Percentiles rank a stretch among this genome's conserved stretches.
These are phyloP conservation scores for Dionaea muscipula DNA, from an alignment of 179 eudicot genomes.

Conservation along the genomic window DNA sequence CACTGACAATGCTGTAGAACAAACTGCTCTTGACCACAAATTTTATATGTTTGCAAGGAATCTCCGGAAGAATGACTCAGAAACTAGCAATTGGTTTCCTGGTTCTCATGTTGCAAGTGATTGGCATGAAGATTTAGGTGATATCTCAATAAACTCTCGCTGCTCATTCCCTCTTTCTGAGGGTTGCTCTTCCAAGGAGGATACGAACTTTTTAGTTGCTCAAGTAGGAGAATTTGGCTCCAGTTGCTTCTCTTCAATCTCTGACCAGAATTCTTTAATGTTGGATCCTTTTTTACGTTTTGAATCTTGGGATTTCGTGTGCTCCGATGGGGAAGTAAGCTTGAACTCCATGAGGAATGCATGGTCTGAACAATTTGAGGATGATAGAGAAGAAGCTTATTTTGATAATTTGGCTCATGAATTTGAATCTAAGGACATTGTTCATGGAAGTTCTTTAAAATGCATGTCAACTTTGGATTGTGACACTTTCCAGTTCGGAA, in stretches of 20 bases:
- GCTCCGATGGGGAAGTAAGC: slow-evolving; percentile 14
- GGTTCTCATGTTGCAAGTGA: slow-evolving; percentile 13
- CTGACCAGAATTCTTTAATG: slow-evolving; percentile 19
- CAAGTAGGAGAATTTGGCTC: slow-evolving; percentile 16
- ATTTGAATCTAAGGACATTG: slow-evolving; percentile 6
- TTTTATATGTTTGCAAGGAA: slow-evolving; percentile 16
- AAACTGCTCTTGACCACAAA: slow-evolving; percentile 15
- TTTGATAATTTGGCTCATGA: slow-evolving; percentile 11
- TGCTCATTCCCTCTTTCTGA: slow-evolving; percentile 13
- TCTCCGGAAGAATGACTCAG: slow-evolving; percentile 16
- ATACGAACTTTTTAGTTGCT: slow-evolving; percentile 12
- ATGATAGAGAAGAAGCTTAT: slow-evolving; percentile 20
- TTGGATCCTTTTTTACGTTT: slow-evolving; percentile 18
- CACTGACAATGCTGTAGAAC: slow-evolving; percentile 21
- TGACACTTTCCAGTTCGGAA: slow-evolving; percentile 13
- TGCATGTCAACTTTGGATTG: slow-evolving; percentile 7
- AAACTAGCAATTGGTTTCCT: slow-evolving; percentile 17
- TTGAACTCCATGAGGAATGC: slow-evolving; percentile 12
- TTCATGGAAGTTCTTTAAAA: slow-evolving; percentile 8
- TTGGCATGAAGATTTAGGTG: slow-evolving; percentile 14
- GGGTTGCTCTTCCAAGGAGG: slow-evolving; percentile 13
- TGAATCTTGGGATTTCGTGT: slow-evolving; percentile 20
- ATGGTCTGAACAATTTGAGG: slow-evolving; percentile 15
- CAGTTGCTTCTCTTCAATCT: slow-evolving; percentile 14
- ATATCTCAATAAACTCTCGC: slow-evolving; percentile 9